Percentiles rank a stretch among this genome's conserved stretches.
Evolutionary conservation across 257 asterid species (phyloP).

Genomic region (Nicotiana otophora): DNA sequence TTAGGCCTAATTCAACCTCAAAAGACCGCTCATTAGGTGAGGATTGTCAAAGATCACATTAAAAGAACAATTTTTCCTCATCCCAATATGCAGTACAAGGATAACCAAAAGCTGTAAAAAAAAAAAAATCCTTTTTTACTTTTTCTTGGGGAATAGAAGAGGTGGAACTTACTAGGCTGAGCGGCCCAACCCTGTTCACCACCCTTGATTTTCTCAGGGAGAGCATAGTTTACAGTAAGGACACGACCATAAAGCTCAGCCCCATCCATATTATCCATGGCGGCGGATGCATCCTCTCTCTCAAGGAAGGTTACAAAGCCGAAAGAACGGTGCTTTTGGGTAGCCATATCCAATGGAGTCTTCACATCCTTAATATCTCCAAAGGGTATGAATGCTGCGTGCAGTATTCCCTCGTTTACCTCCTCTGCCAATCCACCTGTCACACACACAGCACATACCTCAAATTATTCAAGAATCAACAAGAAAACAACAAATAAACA

Average conservation of each 20-base stretch:
- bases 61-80: too few relatives aligned
- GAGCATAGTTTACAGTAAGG: constrained; percentile 89
- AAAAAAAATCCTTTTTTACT: too few relatives aligned
- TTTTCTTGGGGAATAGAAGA: too few relatives aligned
- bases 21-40: too few relatives aligned
- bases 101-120: too few relatives aligned
- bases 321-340: constrained; percentile 92
- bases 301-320: constrained; percentile 95
- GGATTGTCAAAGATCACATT: too few relatives aligned
- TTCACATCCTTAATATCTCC: constrained; percentile 95
- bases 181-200: too few relatives aligned
- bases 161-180: too few relatives aligned
- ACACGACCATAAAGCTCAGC: constrained; percentile 94
- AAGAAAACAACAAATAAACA: background rate
- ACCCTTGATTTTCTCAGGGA: constrained; percentile 88
- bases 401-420: constrained; percentile 78
- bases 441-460: background rate
- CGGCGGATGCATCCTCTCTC: constrained; percentile 86
- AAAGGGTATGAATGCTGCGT: constrained; percentile 87
- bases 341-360: constrained; percentile 90
- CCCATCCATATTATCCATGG: constrained; percentile 98
- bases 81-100: too few relatives aligned
- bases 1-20: too few relatives aligned
- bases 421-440: constrained; percentile 88
- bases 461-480: background rate